phyloP scores from a whole-genome alignment of 805 yeast genomes.

The Yamadazyma sp. region DNA sequence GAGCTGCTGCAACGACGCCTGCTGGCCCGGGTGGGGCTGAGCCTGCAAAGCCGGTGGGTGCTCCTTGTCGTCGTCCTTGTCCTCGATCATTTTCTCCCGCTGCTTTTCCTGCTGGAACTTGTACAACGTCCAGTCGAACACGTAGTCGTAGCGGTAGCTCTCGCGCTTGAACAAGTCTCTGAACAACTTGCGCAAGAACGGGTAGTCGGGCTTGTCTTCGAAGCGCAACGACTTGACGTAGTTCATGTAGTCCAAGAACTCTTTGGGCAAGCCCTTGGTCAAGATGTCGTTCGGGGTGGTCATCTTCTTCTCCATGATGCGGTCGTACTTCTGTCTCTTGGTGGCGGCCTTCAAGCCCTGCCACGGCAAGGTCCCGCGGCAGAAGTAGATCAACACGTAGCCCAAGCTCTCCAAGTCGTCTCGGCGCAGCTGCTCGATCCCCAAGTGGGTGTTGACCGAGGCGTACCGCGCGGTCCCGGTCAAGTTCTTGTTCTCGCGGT shows the following conservation, averaged over 20 bases:
- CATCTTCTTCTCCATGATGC: constrained; percentile 93
- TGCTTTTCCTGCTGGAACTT: constrained; percentile 66
- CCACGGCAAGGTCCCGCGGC: constrained; percentile 97
- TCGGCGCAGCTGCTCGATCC: constrained; percentile 94
- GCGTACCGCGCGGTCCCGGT: constrained; percentile 99
- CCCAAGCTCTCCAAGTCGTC: constrained; percentile 96
- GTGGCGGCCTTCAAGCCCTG: constrained; percentile 97
- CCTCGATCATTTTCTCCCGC: constrained; percentile 38
- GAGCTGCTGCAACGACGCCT: constrained; percentile 11
- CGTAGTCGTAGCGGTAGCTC: constrained; percentile 87
- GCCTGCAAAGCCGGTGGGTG: constrained; percentile 2
- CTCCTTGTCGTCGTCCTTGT: constrained; percentile 14
- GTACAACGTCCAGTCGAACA: constrained; percentile 95
- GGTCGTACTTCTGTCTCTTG: constrained; percentile 93
- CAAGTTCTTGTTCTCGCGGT: constrained; percentile 91
- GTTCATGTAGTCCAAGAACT: constrained; percentile 82
- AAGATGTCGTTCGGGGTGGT: constrained; percentile 82
- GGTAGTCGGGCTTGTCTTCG: constrained; percentile 95
- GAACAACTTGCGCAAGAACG: constrained; percentile 81
- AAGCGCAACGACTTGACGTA: constrained; percentile 89
- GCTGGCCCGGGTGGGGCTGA: constrained; percentile 13
- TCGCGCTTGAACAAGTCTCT: constrained; percentile 87
- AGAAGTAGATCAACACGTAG: constrained; percentile 89
- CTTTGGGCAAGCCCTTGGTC: constrained; percentile 89
- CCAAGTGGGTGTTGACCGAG: constrained; percentile 90